Percentiles rank a stretch among this genome's conserved stretches.
phyloP scores from a whole-genome alignment of 106 monocot genomes.

The Iris macrosiphon region DNA sequence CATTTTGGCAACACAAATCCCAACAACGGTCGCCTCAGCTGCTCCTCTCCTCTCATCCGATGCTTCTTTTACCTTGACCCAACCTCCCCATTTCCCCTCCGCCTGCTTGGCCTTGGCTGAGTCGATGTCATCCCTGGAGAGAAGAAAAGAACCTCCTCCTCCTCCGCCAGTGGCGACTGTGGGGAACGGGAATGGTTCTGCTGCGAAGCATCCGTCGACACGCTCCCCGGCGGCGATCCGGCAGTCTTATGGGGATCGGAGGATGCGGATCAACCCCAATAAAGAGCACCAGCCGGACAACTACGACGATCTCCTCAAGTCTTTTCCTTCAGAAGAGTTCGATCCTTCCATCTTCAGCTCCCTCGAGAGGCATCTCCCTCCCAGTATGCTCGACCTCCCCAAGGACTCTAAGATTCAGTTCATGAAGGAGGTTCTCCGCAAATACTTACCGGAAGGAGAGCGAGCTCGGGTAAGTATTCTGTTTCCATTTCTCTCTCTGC shows the following conservation, averaged over 20 bases:
- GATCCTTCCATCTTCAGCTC: slow-evolving; percentile 71
- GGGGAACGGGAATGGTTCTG: slow-evolving; percentile 13
- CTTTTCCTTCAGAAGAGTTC: too few relatives aligned
- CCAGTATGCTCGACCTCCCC: slow-evolving; percentile 62
- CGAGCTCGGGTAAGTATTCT: slow-evolving; percentile 44
- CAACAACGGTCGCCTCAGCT: too few relatives aligned
- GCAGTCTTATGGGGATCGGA: slow-evolving; percentile 77
- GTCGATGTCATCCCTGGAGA: too few relatives aligned
- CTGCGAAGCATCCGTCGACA: slow-evolving; percentile 2
- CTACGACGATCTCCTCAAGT: slow-evolving; percentile 65
- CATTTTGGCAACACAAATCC: too few relatives aligned
- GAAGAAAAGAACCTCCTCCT: slow-evolving; percentile 12
- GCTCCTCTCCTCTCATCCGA: too few relatives aligned
- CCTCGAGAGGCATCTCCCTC: slow-evolving; percentile 90
- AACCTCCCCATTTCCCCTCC: too few relatives aligned
- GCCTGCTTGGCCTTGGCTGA: too few relatives aligned
- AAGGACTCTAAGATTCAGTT: slow-evolving; percentile 66
- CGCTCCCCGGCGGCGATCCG: too few relatives aligned
- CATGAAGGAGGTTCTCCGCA: slow-evolving; percentile 76
- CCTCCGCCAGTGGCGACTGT: too few relatives aligned
- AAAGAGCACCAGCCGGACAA: slow-evolving; percentile 76
- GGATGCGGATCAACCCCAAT: slow-evolving; percentile 80
- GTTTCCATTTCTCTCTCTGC: not conserved
- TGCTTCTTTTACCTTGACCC: too few relatives aligned
- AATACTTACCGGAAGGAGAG: slow-evolving; percentile 80